A percentile compares a stretch with the other conserved stretches of the same genome.
Evolutionary conservation across 768 basidiomycete genomes (phyloP).

Genomic region (Lactifluus pinguis): DNA sequence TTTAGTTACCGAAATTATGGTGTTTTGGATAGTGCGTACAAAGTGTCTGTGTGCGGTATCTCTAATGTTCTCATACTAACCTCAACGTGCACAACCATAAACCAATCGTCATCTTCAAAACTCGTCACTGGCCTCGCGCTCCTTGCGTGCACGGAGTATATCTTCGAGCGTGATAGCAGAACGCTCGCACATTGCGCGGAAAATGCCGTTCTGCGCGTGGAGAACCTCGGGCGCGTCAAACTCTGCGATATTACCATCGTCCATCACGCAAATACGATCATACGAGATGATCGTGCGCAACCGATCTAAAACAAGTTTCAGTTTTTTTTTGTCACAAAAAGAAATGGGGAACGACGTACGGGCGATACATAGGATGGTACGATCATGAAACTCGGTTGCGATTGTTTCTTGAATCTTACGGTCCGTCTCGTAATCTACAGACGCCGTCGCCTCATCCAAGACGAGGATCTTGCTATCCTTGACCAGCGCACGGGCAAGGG

Average conservation of each 20-base stretch:
- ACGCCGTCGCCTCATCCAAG: slow-evolving; percentile 89
- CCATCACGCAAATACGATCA: slow-evolving; percentile 83
- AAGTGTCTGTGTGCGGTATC: too few relatives aligned
- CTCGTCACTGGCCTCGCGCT: slow-evolving; percentile 6
- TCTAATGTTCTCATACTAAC: too few relatives aligned
- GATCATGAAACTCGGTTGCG: slow-evolving; percentile 69
- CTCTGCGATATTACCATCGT: slow-evolving; percentile 75
- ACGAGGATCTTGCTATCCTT: slow-evolving; percentile 68
- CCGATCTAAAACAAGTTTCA: slow-evolving; percentile 42
- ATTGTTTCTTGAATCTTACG: slow-evolving; percentile 89
- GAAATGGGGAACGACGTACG: slow-evolving; percentile 39
- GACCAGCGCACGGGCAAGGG: slow-evolving; percentile 42
- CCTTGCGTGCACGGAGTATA: slow-evolving; percentile 36
- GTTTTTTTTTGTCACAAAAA: neutral
- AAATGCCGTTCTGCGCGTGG: slow-evolving; percentile 55
- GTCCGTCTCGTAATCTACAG: slow-evolving; percentile 86
- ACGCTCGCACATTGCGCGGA: slow-evolving; percentile 79
- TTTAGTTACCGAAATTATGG: slow-evolving; percentile 30
- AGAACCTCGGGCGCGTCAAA: slow-evolving; percentile 71
- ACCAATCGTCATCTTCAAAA: neutral
- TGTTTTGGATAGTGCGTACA: too few relatives aligned
- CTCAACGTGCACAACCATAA: neutral
- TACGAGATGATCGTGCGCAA: slow-evolving; percentile 81
- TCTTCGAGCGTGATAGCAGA: slow-evolving; percentile 71
- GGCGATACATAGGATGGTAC: slow-evolving; percentile 81